phyloP scores from a whole-genome alignment of 805 yeast genomes.

The Torulaspora maleeae region DNA sequence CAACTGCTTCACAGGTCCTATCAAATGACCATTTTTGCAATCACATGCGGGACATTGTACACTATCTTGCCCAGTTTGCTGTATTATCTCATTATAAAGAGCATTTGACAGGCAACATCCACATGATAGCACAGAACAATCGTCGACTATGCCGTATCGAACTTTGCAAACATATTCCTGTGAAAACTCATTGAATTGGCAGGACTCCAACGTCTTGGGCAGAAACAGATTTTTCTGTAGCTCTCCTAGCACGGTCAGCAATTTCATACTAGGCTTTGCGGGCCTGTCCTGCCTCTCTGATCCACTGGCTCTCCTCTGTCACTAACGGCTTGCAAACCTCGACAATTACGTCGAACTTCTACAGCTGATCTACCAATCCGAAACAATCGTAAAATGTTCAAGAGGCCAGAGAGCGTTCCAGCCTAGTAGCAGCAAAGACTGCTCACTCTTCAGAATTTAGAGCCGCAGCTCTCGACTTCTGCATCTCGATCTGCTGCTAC shows the following conservation, averaged over 20 bases:
- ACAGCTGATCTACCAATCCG: not conserved
- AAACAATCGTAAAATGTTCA: not conserved
- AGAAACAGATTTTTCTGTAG: slow-evolving; percentile 28
- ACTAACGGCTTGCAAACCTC: not conserved
- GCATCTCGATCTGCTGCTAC: no score
- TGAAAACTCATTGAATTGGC: slow-evolving; percentile 14
- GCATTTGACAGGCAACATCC: slow-evolving; percentile 28
- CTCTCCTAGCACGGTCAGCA: slow-evolving; percentile 16
- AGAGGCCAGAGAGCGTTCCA: not conserved
- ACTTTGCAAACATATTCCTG: slow-evolving; percentile 19
- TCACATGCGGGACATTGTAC: slow-evolving; percentile 39
- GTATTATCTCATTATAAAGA: slow-evolving; percentile 15
- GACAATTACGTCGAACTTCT: not conserved
- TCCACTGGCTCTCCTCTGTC: not conserved
- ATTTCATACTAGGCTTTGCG: slow-evolving; percentile 5
- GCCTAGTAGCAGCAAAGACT: no score
- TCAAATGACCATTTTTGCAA: slow-evolving; percentile 15
- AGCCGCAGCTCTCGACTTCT: no score
- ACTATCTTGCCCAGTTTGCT: slow-evolving; percentile 4
- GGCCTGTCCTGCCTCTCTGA: not conserved
- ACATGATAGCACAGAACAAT: slow-evolving; percentile 29
- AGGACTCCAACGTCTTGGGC: slow-evolving; percentile 21
- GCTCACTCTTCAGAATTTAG: no score
- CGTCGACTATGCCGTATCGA: slow-evolving; percentile 24
- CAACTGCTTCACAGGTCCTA: slow-evolving; percentile 37